Percentiles rank a stretch among this genome's conserved stretches.
Evolutionary conservation across 148 eudicot genomes (phyloP).

Genomic region (Fallopia convolvulus): DNA sequence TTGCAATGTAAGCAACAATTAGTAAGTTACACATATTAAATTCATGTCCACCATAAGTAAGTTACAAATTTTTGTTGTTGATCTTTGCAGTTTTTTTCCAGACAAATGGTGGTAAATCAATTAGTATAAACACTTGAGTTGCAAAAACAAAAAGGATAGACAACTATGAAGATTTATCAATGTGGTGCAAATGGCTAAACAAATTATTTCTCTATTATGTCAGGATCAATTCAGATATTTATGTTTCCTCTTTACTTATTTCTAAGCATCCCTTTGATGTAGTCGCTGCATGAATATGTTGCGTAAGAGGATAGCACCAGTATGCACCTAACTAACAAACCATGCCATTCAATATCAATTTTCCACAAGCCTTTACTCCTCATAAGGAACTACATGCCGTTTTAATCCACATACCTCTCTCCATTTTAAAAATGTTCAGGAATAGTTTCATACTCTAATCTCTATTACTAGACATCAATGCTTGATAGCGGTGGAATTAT

Average conservation of each 20-base stretch:
- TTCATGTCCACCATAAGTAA: no score
- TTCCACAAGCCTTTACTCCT: neutral
- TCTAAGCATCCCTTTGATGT: neutral
- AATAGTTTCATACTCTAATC: neutral
- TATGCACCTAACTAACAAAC: neutral
- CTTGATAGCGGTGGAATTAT: no score
- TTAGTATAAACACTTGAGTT: neutral
- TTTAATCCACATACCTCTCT: neutral
- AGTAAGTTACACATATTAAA: no score
- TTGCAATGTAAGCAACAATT: neutral
- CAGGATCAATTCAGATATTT: neutral
- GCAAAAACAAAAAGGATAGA: neutral
- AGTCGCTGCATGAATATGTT: neutral
- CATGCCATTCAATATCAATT: neutral
- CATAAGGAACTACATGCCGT: neutral
- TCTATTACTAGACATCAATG: no score
- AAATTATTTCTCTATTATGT: neutral
- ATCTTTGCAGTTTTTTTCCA: neutral
- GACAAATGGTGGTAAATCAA: neutral
- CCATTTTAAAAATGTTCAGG: neutral
- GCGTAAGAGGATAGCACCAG: neutral
- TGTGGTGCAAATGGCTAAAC: neutral
- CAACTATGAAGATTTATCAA: neutral
- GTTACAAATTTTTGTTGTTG: neutral
- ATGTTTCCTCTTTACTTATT: neutral